Evolutionary conservation across 176 grass and related monocot species (phyloP).

Genomic region (Pontederia crassipes): DNA sequence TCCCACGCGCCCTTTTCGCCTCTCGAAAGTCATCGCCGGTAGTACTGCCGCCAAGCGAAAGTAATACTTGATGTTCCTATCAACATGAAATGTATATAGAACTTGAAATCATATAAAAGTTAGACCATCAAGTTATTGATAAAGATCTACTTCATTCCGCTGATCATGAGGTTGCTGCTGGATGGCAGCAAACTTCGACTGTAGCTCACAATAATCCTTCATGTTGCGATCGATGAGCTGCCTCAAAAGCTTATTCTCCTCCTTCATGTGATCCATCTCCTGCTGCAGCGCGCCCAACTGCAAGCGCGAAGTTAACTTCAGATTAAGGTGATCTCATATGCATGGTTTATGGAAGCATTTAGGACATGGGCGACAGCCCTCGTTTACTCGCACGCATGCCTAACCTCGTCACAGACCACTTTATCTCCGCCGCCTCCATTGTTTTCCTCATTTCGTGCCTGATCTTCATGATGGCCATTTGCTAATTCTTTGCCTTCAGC

Average conservation of each 20-base stretch:
- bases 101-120: too few relatives aligned
- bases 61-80: slow-evolving; percentile 59
- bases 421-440: background rate
- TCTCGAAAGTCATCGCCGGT: slow-evolving; percentile 11
- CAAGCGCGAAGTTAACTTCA: background rate
- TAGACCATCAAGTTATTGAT: background rate
- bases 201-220: slow-evolving; percentile 57
- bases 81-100: too few relatives aligned
- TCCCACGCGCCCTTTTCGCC: slow-evolving; percentile 18
- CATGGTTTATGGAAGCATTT: too few relatives aligned
- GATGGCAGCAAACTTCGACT: slow-evolving; percentile 54
- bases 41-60: slow-evolving; percentile 40
- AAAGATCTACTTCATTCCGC: slow-evolving; percentile 31
- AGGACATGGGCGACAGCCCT: too few relatives aligned
- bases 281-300: slow-evolving; percentile 61
- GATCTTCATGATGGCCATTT: slow-evolving; percentile 15
- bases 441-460: slow-evolving; percentile 29
- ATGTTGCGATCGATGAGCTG: slow-evolving; percentile 43
- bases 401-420: background rate
- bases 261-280: slow-evolving; percentile 80
- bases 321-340: too few relatives aligned
- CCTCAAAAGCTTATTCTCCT: slow-evolving; percentile 65
- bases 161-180: slow-evolving; percentile 33
- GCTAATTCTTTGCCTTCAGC: slow-evolving; percentile 15
- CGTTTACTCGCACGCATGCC: too few relatives aligned